Conservation (phyloP, 1,284 basidiomycete species). For the Paramarasmius palmivorus region DNA sequence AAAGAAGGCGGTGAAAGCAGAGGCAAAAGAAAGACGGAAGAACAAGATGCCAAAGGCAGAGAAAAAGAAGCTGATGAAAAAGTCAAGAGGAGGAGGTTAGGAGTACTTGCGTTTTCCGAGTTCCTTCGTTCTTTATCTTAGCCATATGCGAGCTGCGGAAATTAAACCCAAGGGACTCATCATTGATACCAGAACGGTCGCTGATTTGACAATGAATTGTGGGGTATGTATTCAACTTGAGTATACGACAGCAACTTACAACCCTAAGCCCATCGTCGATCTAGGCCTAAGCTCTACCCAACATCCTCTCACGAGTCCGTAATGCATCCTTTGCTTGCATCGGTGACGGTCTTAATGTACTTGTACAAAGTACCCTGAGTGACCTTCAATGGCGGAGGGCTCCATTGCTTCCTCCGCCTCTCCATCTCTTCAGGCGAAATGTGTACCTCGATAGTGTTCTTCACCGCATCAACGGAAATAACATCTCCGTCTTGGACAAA, state of each 20-base stretch:
- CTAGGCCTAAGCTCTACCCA: background rate
- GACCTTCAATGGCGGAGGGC: constrained; percentile 83
- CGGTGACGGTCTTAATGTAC: constrained; percentile 82
- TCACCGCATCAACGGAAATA: constrained; percentile 83
- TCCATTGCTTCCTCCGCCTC: constrained; percentile 68
- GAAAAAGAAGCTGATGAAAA: constrained; percentile 85
- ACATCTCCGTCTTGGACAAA: constrained; percentile 86
- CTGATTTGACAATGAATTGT: too few species aligned
- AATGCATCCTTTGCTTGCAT: constrained; percentile 88
- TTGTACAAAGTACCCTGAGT: constrained; percentile 85
- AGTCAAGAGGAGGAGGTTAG: constrained; percentile 32
- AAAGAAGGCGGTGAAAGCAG: constrained; percentile 86
- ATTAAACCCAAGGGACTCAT: too few species aligned
- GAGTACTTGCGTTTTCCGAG: too few species aligned
- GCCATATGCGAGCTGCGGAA: background rate
- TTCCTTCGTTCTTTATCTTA: background rate
- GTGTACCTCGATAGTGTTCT: constrained; percentile 78
- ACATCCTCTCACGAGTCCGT: constrained; percentile 65
- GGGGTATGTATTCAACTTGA: too few species aligned
- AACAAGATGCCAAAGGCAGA: constrained; percentile 93
- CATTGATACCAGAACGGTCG: too few species aligned
- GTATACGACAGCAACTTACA: too few species aligned
- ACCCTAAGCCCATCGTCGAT: background rate
- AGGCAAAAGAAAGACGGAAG: constrained; percentile 85
- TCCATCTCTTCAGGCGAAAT: constrained; percentile 75